Percentiles rank a stretch among this genome's conserved stretches.
These are phyloP conservation scores for Ilex paraguariensis DNA, from an alignment of 305 asterid genomes.

Conservation along the genomic window DNA sequence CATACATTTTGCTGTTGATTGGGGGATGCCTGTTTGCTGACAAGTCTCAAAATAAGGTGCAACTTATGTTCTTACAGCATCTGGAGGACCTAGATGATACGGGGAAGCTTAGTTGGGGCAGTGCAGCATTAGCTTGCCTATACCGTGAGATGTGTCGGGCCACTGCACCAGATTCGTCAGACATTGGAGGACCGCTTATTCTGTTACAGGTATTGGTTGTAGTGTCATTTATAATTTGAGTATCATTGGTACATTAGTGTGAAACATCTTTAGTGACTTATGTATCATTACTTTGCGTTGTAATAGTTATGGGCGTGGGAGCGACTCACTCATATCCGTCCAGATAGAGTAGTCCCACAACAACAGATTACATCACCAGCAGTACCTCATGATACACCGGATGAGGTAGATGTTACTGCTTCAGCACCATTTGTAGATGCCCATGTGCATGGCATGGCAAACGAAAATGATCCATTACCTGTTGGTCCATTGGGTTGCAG, in stretches of 20 bases:
- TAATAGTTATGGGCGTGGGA: slow-evolving; percentile 67
- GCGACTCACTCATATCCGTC: slow-evolving; percentile 54
- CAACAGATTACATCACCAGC: slow-evolving; percentile 35
- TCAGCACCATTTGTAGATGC: too few relatives aligned
- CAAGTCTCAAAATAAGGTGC: slow-evolving; percentile 65
- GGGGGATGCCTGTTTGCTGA: slow-evolving; percentile 62
- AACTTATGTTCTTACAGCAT: slow-evolving; percentile 64
- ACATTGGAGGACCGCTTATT: slow-evolving; percentile 69
- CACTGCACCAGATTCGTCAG: slow-evolving; percentile 57
- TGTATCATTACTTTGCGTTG: slow-evolving; percentile 2
- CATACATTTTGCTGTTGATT: slow-evolving; percentile 57
- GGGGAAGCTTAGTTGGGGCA: slow-evolving; percentile 67
- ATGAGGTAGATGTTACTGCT: too few relatives aligned
- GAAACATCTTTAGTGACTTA: slow-evolving; percentile 13
- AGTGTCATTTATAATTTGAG: neutral
- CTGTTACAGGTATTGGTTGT: slow-evolving; percentile 50
- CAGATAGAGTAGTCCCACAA: slow-evolving; percentile 52
- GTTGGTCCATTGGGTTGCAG: slow-evolving; percentile 43
- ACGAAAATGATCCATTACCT: slow-evolving; percentile 39
- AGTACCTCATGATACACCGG: neutral
- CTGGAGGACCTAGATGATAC: slow-evolving; percentile 61
- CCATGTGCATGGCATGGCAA: neutral
- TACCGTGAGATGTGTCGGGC: slow-evolving; percentile 71
- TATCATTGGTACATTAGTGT: too few relatives aligned
- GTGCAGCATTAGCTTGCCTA: slow-evolving; percentile 61